Conservation (phyloP, 1,284 basidiomycete species). For the Chondrostereum purpureum region DNA sequence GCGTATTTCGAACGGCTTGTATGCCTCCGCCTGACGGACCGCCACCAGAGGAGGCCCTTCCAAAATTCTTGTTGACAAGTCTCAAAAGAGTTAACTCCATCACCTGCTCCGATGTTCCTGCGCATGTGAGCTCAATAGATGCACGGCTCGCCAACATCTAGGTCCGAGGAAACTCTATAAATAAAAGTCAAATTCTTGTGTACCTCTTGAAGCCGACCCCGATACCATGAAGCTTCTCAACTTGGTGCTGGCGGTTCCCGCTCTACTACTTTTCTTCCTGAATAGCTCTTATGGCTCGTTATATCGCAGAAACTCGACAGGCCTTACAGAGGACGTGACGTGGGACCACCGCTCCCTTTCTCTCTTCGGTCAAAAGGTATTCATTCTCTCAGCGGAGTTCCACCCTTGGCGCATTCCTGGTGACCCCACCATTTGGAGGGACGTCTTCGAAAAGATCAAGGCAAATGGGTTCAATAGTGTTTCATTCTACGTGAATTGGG, state of each 20-base stretch:
- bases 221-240: no score
- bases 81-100: neutral
- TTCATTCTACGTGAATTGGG: slow-evolving; percentile 47
- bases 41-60: neutral
- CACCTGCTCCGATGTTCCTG: neutral
- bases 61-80: neutral
- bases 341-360: slow-evolving; percentile 49
- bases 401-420: slow-evolving; percentile 44
- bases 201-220: no score
- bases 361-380: slow-evolving; percentile 41
- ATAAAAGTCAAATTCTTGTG: no score
- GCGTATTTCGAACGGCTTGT: neutral
- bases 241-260: no score
- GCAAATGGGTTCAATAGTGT: slow-evolving; percentile 56
- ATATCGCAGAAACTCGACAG: slow-evolving; percentile 30
- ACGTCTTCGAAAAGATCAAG: slow-evolving; percentile 53
- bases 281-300: no score
- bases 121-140: neutral
- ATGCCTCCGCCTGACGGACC: neutral
- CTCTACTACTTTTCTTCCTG: no score
- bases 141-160: no score
- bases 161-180: no score
- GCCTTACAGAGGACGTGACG: slow-evolving; percentile 40
- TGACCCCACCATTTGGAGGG: slow-evolving; percentile 44
- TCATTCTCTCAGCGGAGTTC: slow-evolving; percentile 44